phyloP scores from a whole-genome alignment of 495 filamentous ascomycete species.

The Astrothelium macrocarpum region DNA sequence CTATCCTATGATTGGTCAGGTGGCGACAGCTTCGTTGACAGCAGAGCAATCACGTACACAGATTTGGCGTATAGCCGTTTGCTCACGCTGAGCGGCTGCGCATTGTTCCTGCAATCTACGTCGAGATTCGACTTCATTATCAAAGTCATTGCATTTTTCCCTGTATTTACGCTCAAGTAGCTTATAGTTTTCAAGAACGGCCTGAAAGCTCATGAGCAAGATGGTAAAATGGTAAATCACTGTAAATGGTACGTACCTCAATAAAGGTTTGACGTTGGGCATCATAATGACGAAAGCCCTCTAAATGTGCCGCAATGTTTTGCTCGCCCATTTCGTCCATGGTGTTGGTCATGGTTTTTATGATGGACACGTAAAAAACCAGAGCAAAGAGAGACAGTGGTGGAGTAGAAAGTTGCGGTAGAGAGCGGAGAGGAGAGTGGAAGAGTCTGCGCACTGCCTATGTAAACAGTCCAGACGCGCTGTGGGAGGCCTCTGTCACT shows the following conservation, averaged over 20 bases:
- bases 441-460: no score
- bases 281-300: constrained; percentile 21
- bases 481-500: no score
- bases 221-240: neutral
- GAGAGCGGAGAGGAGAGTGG: no score
- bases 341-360: neutral
- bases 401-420: no score
- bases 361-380: neutral
- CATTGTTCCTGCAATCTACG: constrained; percentile 20
- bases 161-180: constrained; percentile 15
- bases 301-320: constrained; percentile 17
- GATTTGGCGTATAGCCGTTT: neutral
- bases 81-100: constrained; percentile 7
- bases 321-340: neutral
- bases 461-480: no score
- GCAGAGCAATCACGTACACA: neutral
- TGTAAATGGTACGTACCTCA: constrained; percentile 8
- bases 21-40: neutral
- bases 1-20: constrained; percentile 18
- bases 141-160: constrained; percentile 26
- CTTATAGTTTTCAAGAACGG: constrained; percentile 5
- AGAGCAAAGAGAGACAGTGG: no score
- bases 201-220: neutral
- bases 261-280: constrained; percentile 18
- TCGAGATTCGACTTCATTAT: constrained; percentile 21